Percentiles rank a stretch among this genome's conserved stretches.
phyloP scores from a whole-genome alignment of 495 filamentous ascomycete species.

The Xylaria palmicola region DNA sequence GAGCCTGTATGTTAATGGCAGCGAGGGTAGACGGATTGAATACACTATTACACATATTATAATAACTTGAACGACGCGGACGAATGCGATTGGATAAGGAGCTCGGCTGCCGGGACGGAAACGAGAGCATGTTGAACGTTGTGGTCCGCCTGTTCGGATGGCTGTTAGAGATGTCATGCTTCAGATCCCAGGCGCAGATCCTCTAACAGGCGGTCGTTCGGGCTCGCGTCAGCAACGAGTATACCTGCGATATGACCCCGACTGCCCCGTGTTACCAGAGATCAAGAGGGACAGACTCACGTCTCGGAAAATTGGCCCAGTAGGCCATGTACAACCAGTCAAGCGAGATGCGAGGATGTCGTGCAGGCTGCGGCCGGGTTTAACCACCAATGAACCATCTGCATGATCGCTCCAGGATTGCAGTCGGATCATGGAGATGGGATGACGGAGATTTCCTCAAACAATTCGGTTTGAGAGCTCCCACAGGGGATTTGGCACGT shows the following conservation, averaged over 20 bases:
- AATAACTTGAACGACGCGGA: no score
- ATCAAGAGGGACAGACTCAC: background rate
- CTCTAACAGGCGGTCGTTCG: background rate
- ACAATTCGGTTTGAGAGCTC: conserved; percentile 10
- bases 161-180: conserved; percentile 3
- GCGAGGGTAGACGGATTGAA: no score
- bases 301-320: background rate
- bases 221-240: background rate
- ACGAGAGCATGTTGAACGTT: background rate
- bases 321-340: background rate
- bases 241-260: background rate
- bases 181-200: conserved; percentile 14
- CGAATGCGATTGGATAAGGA: background rate
- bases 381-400: conserved; percentile 6
- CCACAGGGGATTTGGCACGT: conserved; percentile 5
- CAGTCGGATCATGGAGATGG: conserved; percentile 3
- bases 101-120: background rate
- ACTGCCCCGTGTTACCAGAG: background rate
- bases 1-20: no score
- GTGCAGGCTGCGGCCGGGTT: background rate
- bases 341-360: background rate
- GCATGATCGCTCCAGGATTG: background rate
- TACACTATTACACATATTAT: no score
- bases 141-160: background rate
- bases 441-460: conserved; percentile 5